Evolutionary conservation across 257 asterid species (phyloP), one percentile per base, ranked within the genome.

Genomic region (Coffea canephora): DNA sequence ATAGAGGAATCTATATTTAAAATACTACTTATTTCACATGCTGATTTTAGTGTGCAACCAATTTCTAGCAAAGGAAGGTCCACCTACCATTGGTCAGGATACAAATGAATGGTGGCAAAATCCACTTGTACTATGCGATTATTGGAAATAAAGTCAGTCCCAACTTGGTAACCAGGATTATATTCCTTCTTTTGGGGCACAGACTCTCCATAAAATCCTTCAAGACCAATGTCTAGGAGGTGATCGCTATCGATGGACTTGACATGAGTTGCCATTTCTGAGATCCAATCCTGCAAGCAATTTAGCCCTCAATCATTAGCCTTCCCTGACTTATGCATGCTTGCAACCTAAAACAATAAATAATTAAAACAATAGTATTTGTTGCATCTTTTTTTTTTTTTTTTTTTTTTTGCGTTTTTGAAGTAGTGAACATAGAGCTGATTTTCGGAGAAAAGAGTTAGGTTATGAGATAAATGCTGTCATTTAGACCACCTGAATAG

Each of bases 171-270:
- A 21, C 96, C 94, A 4, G 96, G 98, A 74, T 93, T 93, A 7
- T 79, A 82, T 75, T 82, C 86, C 71, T 83, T 89, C 76, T 92
- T 85, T 8, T 87, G 83, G 0, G 95, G 94, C 87, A 84, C 80
- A 0, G 96, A 79, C 25, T 90, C 95, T 34, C 98, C 94, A n/a
- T 93, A 93, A 76, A 91, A 93, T n/a, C 98, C 98, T 81, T 93
- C 97, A 88, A 91, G 84, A 2, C 98, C 98, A 8, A 91, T 77
- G 75, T 91, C 91, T 0, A 93, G 67, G 73, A 93, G 85, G 81
- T 93, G 98, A 3, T 83, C 87, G 0, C 27, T 61, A 75, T 93
- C 97, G 10, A 91, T 50, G 1, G 90, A 85, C 79, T 93, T 93
- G 66, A 91, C 93, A 31, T 82, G 83, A 13, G 85, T 70, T 7